phyloP scores from a whole-genome alignment of 306 rosid genomes.

The Sesbania bispinosa region DNA sequence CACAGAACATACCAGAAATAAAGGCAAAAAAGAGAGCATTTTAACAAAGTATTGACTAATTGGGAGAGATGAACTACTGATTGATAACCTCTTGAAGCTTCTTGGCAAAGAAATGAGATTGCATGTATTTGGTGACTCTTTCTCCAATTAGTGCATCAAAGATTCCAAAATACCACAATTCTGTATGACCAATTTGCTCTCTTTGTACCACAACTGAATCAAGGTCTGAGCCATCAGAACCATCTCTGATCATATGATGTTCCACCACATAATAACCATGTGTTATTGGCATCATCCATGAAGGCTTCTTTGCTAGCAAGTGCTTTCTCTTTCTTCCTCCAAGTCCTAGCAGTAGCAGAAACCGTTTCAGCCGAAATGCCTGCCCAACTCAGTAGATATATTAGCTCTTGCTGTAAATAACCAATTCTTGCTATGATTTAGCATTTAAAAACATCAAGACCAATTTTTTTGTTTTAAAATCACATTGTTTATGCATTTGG shows the following conservation, averaged over 20 bases:
- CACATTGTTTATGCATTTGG: neutral
- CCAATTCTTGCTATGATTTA: neutral
- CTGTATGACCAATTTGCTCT: slow-evolving; percentile 57
- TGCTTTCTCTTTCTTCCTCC: slow-evolving; percentile 34
- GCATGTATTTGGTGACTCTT: slow-evolving; percentile 58
- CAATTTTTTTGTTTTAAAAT: neutral
- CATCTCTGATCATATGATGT: slow-evolving; percentile 13
- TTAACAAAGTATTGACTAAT: neutral
- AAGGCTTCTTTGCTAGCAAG: slow-evolving; percentile 34
- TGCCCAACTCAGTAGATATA: neutral
- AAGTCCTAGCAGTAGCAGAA: slow-evolving; percentile 34
- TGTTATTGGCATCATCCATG: slow-evolving; percentile 80
- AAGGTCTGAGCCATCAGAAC: slow-evolving; percentile 33
- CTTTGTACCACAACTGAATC: slow-evolving; percentile 75
- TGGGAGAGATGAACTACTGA: neutral
- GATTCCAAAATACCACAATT: slow-evolving; percentile 81
- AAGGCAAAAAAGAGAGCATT: neutral
- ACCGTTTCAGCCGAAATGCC: slow-evolving; percentile 53
- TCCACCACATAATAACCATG: slow-evolving; percentile 63
- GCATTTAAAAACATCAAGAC: neutral
- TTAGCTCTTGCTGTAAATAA: slow-evolving; percentile 2
- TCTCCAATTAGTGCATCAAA: slow-evolving; percentile 62
- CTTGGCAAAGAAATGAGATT: slow-evolving; percentile 62
- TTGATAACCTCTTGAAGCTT: slow-evolving; percentile 54
- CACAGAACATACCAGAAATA: neutral